Conservation (phyloP, 2,329 filamentous ascomycete species). For the Colletotrichum costaricense region DNA sequence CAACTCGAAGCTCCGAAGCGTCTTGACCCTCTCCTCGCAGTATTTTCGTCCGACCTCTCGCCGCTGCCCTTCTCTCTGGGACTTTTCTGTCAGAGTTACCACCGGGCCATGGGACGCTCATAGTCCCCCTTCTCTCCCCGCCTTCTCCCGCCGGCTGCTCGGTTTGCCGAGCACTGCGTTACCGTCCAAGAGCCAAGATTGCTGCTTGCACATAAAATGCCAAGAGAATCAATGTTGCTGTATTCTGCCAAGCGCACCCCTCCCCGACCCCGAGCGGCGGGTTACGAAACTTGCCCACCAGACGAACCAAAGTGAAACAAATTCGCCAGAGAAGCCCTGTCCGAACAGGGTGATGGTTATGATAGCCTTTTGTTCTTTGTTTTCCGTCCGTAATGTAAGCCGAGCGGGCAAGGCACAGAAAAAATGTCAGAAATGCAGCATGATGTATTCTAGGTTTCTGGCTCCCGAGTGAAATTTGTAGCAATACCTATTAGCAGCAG, state of each 20-base stretch:
- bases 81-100: not conserved
- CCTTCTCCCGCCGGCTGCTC: constrained; percentile 6
- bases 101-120: not conserved
- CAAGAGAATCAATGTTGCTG: constrained; percentile 15
- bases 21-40: constrained; percentile 5
- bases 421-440: not conserved
- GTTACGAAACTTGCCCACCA: constrained; percentile 26
- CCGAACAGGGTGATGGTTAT: not conserved
- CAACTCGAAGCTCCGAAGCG: not conserved
- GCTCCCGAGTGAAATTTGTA: not conserved
- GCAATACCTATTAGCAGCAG: not conserved
- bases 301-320: constrained; percentile 33
- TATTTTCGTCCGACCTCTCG: not conserved
- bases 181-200: not conserved
- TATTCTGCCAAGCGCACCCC: constrained; percentile 22
- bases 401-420: not conserved
- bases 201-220: constrained; percentile 3
- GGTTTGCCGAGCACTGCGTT: constrained; percentile 14
- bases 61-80: not conserved
- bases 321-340: not conserved
- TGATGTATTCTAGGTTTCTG: not conserved
- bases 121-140: not conserved
- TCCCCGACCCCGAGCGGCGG: not conserved
- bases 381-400: not conserved
- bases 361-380: no score